phyloP scores from a whole-genome alignment of 768 basidiomycete species.

The Exsudoporus frostii region DNA sequence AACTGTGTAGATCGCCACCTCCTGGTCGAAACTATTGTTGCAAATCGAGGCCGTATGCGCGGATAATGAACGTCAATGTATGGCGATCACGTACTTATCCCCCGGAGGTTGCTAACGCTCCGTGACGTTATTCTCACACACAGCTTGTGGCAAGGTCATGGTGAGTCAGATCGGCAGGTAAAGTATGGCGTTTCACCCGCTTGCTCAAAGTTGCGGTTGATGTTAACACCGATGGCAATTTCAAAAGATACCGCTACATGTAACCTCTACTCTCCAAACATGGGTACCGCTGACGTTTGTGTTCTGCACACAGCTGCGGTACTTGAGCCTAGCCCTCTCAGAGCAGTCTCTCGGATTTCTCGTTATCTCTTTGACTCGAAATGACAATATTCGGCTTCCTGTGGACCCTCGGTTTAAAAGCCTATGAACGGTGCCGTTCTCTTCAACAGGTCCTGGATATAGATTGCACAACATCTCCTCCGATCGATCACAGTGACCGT shows the following conservation, averaged over 20 bases:
- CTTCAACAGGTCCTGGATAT: conserved; percentile 9
- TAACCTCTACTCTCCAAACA: conserved; percentile 17
- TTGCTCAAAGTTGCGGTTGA: conserved; percentile 18
- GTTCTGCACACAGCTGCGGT: conserved; percentile 18
- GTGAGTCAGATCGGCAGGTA: conserved; percentile 29
- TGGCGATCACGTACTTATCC: background rate
- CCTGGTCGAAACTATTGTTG: background rate
- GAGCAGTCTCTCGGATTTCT: conserved; percentile 8
- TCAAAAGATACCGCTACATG: conserved; percentile 18
- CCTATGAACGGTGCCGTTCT: background rate
- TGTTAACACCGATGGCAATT: conserved; percentile 17
- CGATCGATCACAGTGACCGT: background rate
- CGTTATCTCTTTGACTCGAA: conserved; percentile 25
- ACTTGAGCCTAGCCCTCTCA: conserved; percentile 10
- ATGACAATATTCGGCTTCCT: conserved; percentile 24
- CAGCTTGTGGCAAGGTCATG: conserved; percentile 22
- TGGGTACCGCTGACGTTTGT: conserved; percentile 8
- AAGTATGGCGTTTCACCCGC: conserved; percentile 25
- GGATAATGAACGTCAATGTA: background rate
- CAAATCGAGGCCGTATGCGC: background rate
- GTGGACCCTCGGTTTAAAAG: conserved; percentile 26
- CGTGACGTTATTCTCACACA: conserved; percentile 26
- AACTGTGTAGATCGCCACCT: background rate
- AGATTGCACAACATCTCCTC: background rate
- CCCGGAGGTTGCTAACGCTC: conserved; percentile 9